phyloP scores from a whole-genome alignment of 164 flowering plant genomes.

The Pachysandra terminalis region DNA sequence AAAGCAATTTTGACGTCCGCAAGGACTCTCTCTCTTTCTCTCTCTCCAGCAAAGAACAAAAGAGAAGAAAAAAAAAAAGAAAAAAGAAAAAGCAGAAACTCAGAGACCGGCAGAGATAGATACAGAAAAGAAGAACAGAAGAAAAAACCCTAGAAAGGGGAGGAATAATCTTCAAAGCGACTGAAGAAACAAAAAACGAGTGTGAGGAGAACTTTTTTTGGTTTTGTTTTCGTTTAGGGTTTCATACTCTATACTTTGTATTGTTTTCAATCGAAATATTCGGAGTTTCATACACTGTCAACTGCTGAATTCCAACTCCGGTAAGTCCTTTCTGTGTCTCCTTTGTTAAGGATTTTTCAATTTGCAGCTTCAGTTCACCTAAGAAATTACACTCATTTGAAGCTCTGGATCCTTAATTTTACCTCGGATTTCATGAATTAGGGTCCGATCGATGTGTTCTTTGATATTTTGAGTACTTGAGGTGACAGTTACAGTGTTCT shows the following conservation, averaged over 20 bases:
- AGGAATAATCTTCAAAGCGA: not conserved
- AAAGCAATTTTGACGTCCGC: too few species aligned
- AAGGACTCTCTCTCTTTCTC: too few species aligned
- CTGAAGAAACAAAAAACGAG: not conserved
- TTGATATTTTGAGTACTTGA: not conserved
- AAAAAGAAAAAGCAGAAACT: not conserved
- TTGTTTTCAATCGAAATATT: not conserved
- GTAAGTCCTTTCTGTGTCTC: slow-evolving; percentile 2
- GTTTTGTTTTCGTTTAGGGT: too few species aligned
- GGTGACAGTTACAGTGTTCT: not conserved
- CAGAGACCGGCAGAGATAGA: not conserved
- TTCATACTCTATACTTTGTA: too few species aligned
- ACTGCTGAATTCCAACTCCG: not conserved
- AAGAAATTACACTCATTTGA: not conserved
- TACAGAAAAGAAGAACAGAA: not conserved
- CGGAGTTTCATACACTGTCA: not conserved
- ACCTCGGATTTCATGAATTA: not conserved
- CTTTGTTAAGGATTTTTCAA: not conserved
- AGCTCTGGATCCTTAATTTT: not conserved
- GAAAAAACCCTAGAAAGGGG: not conserved
- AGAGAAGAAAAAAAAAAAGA: too few species aligned
- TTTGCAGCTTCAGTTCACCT: slow-evolving; percentile 5
- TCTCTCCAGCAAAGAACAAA: too few species aligned
- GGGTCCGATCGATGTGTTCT: slow-evolving; percentile 2
- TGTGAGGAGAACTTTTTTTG: not conserved